phyloP scores from a whole-genome alignment of 768 basidiomycete genomes.

The Rhodocollybia butyracea region DNA sequence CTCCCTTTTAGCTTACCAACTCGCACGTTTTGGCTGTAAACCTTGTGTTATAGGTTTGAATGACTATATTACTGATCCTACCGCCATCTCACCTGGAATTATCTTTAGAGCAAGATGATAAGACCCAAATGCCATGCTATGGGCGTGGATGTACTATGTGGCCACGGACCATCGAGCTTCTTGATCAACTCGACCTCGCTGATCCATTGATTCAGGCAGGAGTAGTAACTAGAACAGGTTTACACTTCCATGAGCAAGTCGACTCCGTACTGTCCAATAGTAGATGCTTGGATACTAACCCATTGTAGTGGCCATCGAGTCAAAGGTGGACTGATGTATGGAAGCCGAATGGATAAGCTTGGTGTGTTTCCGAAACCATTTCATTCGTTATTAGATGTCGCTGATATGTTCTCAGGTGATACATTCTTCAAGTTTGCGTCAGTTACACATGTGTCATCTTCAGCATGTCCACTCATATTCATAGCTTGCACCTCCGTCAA shows the following conservation, averaged over 20 bases:
- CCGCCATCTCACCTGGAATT: neutral
- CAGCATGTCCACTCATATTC: neutral
- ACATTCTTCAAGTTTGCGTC: slow-evolving; percentile 15
- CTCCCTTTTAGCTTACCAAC: slow-evolving; percentile 6
- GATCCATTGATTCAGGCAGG: slow-evolving; percentile 5
- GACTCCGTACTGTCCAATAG: neutral
- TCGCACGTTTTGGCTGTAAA: slow-evolving; percentile 6
- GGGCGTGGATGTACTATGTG: slow-evolving; percentile 8
- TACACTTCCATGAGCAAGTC: slow-evolving; percentile 5
- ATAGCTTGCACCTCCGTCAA: slow-evolving; percentile 11
- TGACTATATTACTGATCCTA: neutral
- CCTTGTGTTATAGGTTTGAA: slow-evolving; percentile 1
- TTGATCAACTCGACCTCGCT: slow-evolving; percentile 9
- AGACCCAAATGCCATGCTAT: slow-evolving; percentile 5
- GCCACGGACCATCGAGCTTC: slow-evolving; percentile 9
- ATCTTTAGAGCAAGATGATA: slow-evolving; percentile 7
- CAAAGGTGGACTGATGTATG: slow-evolving; percentile 14
- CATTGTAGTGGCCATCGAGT: slow-evolving; percentile 6
- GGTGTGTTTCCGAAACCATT: slow-evolving; percentile 2
- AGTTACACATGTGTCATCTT: neutral
- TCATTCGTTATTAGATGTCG: neutral
- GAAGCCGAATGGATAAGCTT: slow-evolving; percentile 13
- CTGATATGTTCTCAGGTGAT: neutral
- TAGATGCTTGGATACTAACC: neutral
- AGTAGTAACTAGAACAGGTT: slow-evolving; percentile 4